Evolutionary conservation across 78 protist species (phyloP).

Genomic region (slime mould (Dictyostelium discoideum)): DNA sequence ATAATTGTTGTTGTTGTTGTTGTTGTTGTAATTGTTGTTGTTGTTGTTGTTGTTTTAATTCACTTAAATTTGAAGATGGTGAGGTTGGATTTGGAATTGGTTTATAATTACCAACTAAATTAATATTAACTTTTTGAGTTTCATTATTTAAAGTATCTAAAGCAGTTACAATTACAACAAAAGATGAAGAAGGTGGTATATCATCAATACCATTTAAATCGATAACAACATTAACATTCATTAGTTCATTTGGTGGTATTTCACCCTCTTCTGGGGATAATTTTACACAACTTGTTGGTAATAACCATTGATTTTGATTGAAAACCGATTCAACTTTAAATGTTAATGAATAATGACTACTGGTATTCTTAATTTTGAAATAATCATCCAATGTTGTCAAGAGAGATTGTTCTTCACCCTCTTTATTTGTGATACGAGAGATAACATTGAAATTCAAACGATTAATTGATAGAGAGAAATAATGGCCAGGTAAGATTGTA

Average conservation of each 20-base stretch:
- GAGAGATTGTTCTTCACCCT: conserved; percentile 32
- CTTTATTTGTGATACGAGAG: conserved; percentile 48
- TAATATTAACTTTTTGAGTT: conserved; percentile 37
- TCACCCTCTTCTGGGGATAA: conserved; percentile 44
- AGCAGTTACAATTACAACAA: conserved; percentile 15
- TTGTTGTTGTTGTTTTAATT: neutral
- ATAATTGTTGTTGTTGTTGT: neutral
- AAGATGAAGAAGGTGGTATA: conserved; percentile 39
- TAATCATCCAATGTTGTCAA: conserved; percentile 13
- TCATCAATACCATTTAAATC: conserved; percentile 17
- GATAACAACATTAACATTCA: conserved; percentile 15
- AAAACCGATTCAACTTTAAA: conserved; percentile 16
- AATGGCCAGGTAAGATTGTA: conserved; percentile 36
- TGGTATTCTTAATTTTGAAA: conserved; percentile 54
- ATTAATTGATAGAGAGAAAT: conserved; percentile 27
- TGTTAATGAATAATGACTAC: conserved; percentile 9
- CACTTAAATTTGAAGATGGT: neutral
- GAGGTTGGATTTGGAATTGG: conserved; percentile 27
- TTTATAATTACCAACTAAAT: conserved; percentile 43
- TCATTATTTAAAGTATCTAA: conserved; percentile 48
- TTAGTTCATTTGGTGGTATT: conserved; percentile 47
- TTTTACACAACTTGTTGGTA: neutral
- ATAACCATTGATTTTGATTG: neutral
- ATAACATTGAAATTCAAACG: conserved; percentile 47
- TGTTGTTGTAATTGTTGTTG: neutral